Base-by-base conservation (phyloP, 23 red algal species). In the Pyropia yezoensis region DNA sequence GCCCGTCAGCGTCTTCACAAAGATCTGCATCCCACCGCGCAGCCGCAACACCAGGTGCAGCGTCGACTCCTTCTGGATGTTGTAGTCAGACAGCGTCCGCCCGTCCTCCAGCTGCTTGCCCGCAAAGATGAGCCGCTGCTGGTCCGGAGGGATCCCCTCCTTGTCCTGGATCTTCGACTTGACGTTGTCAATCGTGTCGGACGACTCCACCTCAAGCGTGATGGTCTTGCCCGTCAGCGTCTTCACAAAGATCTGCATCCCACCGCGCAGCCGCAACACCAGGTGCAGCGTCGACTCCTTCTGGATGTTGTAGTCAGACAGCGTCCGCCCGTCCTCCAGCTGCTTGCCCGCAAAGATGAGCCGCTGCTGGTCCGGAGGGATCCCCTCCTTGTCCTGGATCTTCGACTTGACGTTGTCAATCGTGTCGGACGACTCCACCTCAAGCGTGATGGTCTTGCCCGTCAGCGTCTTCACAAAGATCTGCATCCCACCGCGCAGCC, bases 331-430 rank as follows among this genome's bases (percentile, higher is more conserved):
- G 64, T 96, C 91, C 59, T 96, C 91, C 13, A 96, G 60, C 65
- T 96, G 91, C 66, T 96, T 96, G 24, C 91, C 91, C 3, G 91
- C 91, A 52, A 96, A 96, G 66, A 96, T 96, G 9, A 96, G 64
- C 45, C 91, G 83, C 75, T 96, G 91, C 79, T 96, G 91, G 77
- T 96, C 91, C 26, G 91, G 91, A 16, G 91, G 91, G 75, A 96
- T 96, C 59, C 91, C 91, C 78, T 96, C 91, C 83, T 96, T 96
- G 68, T 96, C 91, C 75, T 96, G 91, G 74, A 96, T 96, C 83
- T 96, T 96, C 3, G 72, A 80, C 83, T 96, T 96, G 28, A 96
- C 91, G 39, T 96, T 96, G 59, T 96, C 91, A 66, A 96, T 96
- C 47, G 91, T 96, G 71, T 96, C 91, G 6, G 91, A 96, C 28